A percentile compares a stretch with the other conserved stretches of the same genome.
phyloP scores from a whole-genome alignment of 2,329 filamentous ascomycete genomes.

The Cyclaneusma minus region DNA sequence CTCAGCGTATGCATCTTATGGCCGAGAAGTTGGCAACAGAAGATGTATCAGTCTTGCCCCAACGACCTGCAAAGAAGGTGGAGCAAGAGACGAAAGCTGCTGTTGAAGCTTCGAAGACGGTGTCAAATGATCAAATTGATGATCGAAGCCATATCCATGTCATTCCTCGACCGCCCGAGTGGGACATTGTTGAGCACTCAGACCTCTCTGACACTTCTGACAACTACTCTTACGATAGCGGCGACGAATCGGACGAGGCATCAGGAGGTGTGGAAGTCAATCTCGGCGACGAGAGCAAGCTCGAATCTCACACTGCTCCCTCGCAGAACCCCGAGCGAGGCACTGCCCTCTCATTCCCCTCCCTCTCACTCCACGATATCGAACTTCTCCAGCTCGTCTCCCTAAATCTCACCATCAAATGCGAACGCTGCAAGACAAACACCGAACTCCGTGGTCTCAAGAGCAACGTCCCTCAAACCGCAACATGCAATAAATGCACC shows the following conservation, averaged over 20 bases:
- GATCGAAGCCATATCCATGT: slow-evolving; percentile 52
- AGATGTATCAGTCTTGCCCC: slow-evolving; percentile 9
- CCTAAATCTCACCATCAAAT: slow-evolving; percentile 59
- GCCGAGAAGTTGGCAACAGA: slow-evolving; percentile 34
- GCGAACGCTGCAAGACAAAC: slow-evolving; percentile 59
- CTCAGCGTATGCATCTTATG: slow-evolving; percentile 53
- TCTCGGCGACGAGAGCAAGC: slow-evolving; percentile 21
- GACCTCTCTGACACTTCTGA: slow-evolving; percentile 30
- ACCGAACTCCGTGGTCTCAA: slow-evolving; percentile 55
- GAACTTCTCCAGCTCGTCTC: slow-evolving; percentile 57
- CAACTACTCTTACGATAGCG: slow-evolving; percentile 29
- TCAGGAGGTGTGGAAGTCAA: slow-evolving; percentile 24
- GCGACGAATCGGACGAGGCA: slow-evolving; percentile 20
- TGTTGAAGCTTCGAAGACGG: slow-evolving; percentile 8
- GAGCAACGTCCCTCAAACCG: slow-evolving; percentile 32
- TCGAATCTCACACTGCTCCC: slow-evolving; percentile 13
- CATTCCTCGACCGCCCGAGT: slow-evolving; percentile 66
- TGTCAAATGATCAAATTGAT: slow-evolving; percentile 12
- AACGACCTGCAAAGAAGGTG: slow-evolving; percentile 7
- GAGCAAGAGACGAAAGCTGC: slow-evolving; percentile 4
- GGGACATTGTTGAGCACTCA: slow-evolving; percentile 30
- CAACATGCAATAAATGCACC: slow-evolving; percentile 44
- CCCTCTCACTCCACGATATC: slow-evolving; percentile 60
- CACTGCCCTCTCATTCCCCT: slow-evolving; percentile 66
- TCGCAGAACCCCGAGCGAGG: slow-evolving; percentile 38